Conservation (phyloP, 441 rosid genomes). For the Gossypium aridum region DNA sequence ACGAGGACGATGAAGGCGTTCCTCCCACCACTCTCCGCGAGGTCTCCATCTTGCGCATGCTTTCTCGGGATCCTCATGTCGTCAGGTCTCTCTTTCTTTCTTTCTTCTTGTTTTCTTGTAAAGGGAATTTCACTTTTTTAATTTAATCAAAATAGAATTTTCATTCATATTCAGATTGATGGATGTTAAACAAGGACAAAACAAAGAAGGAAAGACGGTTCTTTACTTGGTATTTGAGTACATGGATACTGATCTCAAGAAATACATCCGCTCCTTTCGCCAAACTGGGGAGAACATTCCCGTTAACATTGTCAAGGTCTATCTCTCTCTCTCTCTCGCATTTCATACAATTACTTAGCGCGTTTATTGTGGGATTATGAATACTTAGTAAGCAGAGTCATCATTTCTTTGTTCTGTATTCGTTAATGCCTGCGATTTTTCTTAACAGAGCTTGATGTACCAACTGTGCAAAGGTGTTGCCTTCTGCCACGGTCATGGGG, state of each 20-base stretch:
- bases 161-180: conserved; percentile 47
- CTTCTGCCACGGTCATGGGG: conserved; percentile 94
- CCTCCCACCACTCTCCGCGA: conserved; percentile 99
- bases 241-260: conserved; percentile 93
- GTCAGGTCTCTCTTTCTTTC: conserved; percentile 42
- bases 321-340: conserved; percentile 7
- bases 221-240: conserved; percentile 94
- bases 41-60: conserved; percentile 98
- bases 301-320: conserved; percentile 47
- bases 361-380: neutral
- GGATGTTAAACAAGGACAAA: conserved; percentile 89
- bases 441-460: conserved; percentile 81
- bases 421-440: neutral
- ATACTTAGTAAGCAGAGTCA: neutral
- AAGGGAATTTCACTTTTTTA: neutral
- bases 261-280: conserved; percentile 72
- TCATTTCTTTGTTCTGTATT: too few species aligned
- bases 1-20: conserved; percentile 98
- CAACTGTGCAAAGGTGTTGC: conserved; percentile 95
- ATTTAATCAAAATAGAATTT: neutral
- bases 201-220: conserved; percentile 87
- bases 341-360: neutral
- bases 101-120: neutral
- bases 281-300: conserved; percentile 54
- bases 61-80: conserved; percentile 88